These are phyloP conservation scores for Globisporangium cederbergense DNA, from an alignment of 352 stramenopile species.

Conservation along the genomic window DNA sequence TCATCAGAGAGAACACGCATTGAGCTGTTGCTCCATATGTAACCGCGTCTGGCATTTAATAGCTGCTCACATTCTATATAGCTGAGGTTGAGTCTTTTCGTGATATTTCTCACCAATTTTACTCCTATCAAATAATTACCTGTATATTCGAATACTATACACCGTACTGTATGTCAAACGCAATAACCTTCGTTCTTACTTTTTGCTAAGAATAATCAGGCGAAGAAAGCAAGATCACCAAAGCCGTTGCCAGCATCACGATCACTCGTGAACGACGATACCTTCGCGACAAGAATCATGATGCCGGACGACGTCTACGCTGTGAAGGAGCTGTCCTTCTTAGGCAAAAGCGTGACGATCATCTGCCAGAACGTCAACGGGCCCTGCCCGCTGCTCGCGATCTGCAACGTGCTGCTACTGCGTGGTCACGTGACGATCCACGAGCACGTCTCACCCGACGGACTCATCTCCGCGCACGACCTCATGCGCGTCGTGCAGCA, in stretches of 20 bases:
- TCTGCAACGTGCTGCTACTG: constrained; percentile 95
- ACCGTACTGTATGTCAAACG: no score
- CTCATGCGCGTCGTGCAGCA: constrained; percentile 90
- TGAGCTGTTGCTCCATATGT: no score
- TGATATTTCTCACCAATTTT: no score
- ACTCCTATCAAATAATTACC: no score
- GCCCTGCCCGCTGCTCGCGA: constrained; percentile 95
- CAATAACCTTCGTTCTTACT: background rate
- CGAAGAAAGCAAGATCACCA: background rate
- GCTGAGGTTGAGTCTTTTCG: no score
- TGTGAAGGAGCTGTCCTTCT: constrained; percentile 78
- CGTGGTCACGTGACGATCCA: constrained; percentile 86
- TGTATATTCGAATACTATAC: no score
- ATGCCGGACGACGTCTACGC: constrained; percentile 67
- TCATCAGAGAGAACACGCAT: background rate
- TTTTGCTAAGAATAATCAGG: background rate
- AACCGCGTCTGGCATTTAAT: background rate
- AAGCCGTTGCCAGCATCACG: background rate
- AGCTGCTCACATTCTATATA: background rate
- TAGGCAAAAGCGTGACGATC: constrained; percentile 80
- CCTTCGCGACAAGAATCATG: background rate
- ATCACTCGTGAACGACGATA: background rate
- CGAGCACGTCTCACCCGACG: constrained; percentile 35
- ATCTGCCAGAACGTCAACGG: constrained; percentile 98
- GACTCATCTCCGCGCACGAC: constrained; percentile 86